Conservation (phyloP, 441 rosid genomes). For the Populus hybrid region DNA sequence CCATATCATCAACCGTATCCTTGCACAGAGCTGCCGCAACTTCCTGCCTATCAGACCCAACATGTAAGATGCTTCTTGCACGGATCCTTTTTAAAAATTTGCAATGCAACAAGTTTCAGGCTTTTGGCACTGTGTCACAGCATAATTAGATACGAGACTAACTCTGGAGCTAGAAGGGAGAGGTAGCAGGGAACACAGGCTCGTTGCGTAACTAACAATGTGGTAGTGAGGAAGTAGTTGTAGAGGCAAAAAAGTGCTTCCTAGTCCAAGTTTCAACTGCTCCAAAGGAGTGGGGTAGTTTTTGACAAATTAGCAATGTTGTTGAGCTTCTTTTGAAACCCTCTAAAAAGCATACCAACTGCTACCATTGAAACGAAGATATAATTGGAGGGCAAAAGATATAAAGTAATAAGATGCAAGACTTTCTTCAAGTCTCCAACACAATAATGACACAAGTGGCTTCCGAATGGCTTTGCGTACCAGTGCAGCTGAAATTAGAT, state of each 20-base stretch:
- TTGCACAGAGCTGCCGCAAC: conserved; percentile 43
- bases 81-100: conserved; percentile 12
- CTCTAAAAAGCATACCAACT: conserved; percentile 42
- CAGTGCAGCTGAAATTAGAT: conserved; percentile 20
- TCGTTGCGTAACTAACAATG: conserved; percentile 6
- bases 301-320: conserved; percentile 42
- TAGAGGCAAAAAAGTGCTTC: conserved; percentile 20
- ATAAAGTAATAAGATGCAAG: conserved; percentile 18
- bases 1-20: conserved; percentile 54
- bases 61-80: conserved; percentile 29
- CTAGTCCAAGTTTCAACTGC: conserved; percentile 33
- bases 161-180: conserved; percentile 1
- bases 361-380: conserved; percentile 35
- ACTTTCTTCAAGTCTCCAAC: conserved; percentile 26
- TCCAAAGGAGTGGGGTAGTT: conserved; percentile 30
- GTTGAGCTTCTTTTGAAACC: conserved; percentile 52
- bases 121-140: background rate
- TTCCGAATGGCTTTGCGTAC: conserved; percentile 7
- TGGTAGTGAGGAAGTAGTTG: conserved; percentile 19
- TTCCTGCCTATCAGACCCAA: conserved; percentile 47
- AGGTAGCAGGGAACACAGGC: conserved; percentile 9
- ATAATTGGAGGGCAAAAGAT: conserved; percentile 12
- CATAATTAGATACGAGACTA: background rate
- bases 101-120: conserved; percentile 11
- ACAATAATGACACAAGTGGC: conserved; percentile 16